Evolutionary conservation across 805 yeast genomes (phyloP).

Genomic region (Candida caryicola): DNA sequence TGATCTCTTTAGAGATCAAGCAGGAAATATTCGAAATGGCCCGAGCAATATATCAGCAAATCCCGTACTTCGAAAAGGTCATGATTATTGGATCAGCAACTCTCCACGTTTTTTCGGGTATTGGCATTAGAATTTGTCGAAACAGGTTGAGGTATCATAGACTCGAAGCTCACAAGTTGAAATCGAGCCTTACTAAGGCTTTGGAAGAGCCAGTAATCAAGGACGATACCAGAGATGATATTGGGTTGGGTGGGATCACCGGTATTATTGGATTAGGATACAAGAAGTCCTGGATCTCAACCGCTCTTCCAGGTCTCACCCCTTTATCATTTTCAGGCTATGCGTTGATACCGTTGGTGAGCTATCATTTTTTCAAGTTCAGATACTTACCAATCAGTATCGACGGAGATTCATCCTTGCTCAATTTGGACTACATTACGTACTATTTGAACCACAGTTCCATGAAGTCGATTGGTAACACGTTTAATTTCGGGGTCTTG

Average conservation of each 20-base stretch:
- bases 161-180: constrained; percentile 14
- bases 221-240: constrained; percentile 38
- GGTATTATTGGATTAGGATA: constrained; percentile 56
- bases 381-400: constrained; percentile 50
- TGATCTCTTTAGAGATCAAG: constrained; percentile 39
- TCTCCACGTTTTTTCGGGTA: constrained; percentile 54
- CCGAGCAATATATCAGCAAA: constrained; percentile 56
- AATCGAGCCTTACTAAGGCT: constrained; percentile 6
- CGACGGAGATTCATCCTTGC: constrained; percentile 63
- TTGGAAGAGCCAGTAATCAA: constrained; percentile 23
- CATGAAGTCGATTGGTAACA: constrained; percentile 18
- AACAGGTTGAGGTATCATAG: constrained; percentile 26
- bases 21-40: constrained; percentile 59
- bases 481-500: constrained; percentile 28
- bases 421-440: constrained; percentile 52
- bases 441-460: constrained; percentile 21
- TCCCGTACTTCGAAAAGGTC: constrained; percentile 46
- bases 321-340: constrained; percentile 65
- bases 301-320: constrained; percentile 42
- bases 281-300: constrained; percentile 43
- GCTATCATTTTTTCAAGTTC: constrained; percentile 46
- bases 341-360: constrained; percentile 42
- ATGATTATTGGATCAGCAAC: constrained; percentile 47
- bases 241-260: constrained; percentile 62
- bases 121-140: constrained; percentile 36